Evolutionary conservation across 2,329 filamentous ascomycete species (phyloP).

Genomic region (Tricladium varicosporioides): DNA sequence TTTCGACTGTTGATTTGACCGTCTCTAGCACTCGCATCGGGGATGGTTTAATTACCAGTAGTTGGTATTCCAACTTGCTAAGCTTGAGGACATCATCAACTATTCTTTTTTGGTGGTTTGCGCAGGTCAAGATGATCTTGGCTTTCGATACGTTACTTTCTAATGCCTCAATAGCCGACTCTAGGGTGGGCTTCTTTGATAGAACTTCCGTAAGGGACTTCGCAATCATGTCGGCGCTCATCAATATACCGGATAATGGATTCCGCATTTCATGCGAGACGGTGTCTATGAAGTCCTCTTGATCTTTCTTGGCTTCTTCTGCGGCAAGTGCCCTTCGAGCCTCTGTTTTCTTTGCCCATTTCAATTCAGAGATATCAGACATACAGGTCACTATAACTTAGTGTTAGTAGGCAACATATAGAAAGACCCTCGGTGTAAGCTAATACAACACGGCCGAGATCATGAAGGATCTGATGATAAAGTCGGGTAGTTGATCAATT

Average conservation of each 20-base stretch:
- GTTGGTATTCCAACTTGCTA: conserved; percentile 73
- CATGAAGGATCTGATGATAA: no score
- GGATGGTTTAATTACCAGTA: conserved; percentile 70
- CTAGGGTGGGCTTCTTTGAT: conserved; percentile 33
- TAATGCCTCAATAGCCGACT: conserved; percentile 45
- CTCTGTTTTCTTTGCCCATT: conserved; percentile 29
- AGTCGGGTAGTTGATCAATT: not conserved
- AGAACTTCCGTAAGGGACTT: conserved; percentile 43
- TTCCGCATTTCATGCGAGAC: conserved; percentile 72
- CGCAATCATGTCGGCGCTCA: conserved; percentile 70
- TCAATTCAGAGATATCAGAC: conserved; percentile 31
- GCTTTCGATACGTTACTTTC: conserved; percentile 64
- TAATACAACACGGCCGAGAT: no score
- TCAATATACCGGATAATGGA: conserved; percentile 69
- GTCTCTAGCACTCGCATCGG: conserved; percentile 66
- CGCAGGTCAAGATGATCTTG: conserved; percentile 74
- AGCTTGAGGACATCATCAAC: conserved; percentile 74
- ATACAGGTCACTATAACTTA: conserved; percentile 21
- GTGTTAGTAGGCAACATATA: not conserved
- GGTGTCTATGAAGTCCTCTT: conserved; percentile 81
- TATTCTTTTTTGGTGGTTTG: conserved; percentile 76
- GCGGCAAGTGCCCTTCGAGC: conserved; percentile 50
- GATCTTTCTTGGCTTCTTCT: conserved; percentile 62
- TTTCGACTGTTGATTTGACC: conserved; percentile 66
- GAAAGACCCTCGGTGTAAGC: no score